Conservation (phyloP, 768 basidiomycete genomes). For the Gymnopilus dilepis region DNA sequence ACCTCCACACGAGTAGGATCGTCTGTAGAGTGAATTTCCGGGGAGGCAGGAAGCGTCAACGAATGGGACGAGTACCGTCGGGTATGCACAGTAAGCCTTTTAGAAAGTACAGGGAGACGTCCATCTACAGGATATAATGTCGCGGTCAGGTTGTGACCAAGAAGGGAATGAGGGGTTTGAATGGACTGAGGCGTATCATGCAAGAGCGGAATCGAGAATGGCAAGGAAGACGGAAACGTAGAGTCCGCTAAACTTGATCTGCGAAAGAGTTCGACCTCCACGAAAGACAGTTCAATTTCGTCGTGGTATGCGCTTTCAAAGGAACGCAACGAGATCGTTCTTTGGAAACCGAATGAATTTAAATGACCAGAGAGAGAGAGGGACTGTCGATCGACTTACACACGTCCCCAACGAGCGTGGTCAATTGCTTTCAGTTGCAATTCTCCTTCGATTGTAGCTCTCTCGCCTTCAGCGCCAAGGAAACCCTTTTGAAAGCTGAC, state of each 20-base stretch:
- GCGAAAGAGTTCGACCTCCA: conserved; percentile 61
- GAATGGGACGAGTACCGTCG: conserved; percentile 75
- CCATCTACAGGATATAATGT: conserved; percentile 59
- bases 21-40: conserved; percentile 60
- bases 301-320: conserved; percentile 65
- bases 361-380: conserved; percentile 17
- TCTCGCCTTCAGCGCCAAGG: conserved; percentile 83
- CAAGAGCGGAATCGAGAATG: conserved; percentile 83
- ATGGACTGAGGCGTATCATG: conserved; percentile 85
- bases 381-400: conserved; percentile 56
- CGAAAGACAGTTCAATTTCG: conserved; percentile 69
- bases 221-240: conserved; percentile 63
- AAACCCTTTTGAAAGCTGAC: conserved; percentile 87
- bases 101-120: conserved; percentile 44
- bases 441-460: conserved; percentile 86
- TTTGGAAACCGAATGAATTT: conserved; percentile 33
- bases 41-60: conserved; percentile 57
- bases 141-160: conserved; percentile 74
- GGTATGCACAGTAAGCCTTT: conserved; percentile 71
- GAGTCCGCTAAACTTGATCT: conserved; percentile 26
- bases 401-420: conserved; percentile 61
- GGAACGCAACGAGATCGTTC: conserved; percentile 69
- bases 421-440: conserved; percentile 80
- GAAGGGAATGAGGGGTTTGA: conserved; percentile 73
- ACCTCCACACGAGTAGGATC: conserved; percentile 73